Evolutionary conservation across 2,329 filamentous ascomycete species (phyloP).

Genomic region (Lasiodiplodia citricola): DNA sequence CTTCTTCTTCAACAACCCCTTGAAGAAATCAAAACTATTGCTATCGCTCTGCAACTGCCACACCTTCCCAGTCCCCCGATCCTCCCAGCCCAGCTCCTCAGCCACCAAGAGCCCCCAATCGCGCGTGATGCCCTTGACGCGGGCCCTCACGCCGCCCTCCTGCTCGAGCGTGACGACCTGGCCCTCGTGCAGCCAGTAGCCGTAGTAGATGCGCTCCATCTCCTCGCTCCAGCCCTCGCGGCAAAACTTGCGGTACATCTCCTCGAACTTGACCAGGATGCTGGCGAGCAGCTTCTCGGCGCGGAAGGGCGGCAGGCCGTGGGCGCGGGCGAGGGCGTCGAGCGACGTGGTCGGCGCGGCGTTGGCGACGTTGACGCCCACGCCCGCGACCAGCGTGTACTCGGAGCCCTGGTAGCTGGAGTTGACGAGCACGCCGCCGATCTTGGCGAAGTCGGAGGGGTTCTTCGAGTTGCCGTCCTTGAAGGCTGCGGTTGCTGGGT

Average conservation of each 20-base stretch:
- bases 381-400: slow-evolving; percentile 84
- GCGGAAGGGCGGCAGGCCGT: slow-evolving; percentile 61
- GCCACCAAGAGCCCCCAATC: slow-evolving; percentile 88
- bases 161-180: slow-evolving; percentile 77
- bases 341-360: slow-evolving; percentile 85
- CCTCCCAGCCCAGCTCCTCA: slow-evolving; percentile 78
- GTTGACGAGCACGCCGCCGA: slow-evolving; percentile 91
- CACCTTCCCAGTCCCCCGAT: slow-evolving; percentile 74
- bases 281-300: slow-evolving; percentile 82
- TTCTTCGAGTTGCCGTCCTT: neutral
- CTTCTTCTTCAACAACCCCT: slow-evolving; percentile 83
- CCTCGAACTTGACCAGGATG: slow-evolving; percentile 78
- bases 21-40: slow-evolving; percentile 98
- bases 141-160: slow-evolving; percentile 74
- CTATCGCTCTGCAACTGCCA: slow-evolving; percentile 93
- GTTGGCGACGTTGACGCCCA: slow-evolving; percentile 85
- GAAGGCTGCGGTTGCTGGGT: slow-evolving; percentile 30
- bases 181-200: slow-evolving; percentile 53
- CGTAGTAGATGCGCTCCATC: slow-evolving; percentile 8
- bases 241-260: slow-evolving; percentile 76
- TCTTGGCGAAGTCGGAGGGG: slow-evolving; percentile 75
- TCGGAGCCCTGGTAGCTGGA: slow-evolving; percentile 76
- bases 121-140: slow-evolving; percentile 84
- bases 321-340: slow-evolving; percentile 67
- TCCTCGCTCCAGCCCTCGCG: slow-evolving; percentile 73